These are phyloP conservation scores for Ceratobasidium sp. DNA, from an alignment of 1,284 basidiomycete genomes.

Conservation along the genomic window DNA sequence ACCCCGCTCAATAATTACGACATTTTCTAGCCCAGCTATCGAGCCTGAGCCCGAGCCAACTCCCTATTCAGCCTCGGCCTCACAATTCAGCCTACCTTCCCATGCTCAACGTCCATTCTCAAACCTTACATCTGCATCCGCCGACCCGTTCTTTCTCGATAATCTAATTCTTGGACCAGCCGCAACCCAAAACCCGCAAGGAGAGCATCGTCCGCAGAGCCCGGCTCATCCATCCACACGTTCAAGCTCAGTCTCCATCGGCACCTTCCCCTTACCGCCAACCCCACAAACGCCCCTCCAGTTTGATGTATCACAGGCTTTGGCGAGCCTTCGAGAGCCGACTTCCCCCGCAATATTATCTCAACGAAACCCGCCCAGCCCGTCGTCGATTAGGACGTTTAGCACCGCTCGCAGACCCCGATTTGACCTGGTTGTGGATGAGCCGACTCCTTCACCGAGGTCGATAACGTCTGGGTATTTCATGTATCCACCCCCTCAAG, in stretches of 20 bases:
- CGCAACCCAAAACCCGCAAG: not conserved
- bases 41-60: not conserved
- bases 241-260: not conserved
- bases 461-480: slow-evolving; percentile 13
- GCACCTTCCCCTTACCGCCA: not conserved
- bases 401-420: not conserved
- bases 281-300: not conserved
- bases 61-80: not conserved
- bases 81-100: not conserved
- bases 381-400: not conserved
- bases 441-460: not conserved
- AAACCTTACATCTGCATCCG: not conserved
- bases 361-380: not conserved
- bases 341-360: not conserved
- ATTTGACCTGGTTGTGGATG: not conserved
- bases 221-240: not conserved
- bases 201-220: not conserved
- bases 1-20: not conserved
- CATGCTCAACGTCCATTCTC: not conserved
- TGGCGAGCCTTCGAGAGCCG: not conserved
- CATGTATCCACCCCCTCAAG: not conserved
- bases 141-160: not conserved
- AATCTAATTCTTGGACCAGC: not conserved
- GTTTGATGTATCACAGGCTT: slow-evolving; percentile 9
- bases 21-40: not conserved